Evolutionary conservation across 116 monocot species (phyloP), one percentile per base, ranked within the genome.

Genomic region (Iris pallida): DNA sequence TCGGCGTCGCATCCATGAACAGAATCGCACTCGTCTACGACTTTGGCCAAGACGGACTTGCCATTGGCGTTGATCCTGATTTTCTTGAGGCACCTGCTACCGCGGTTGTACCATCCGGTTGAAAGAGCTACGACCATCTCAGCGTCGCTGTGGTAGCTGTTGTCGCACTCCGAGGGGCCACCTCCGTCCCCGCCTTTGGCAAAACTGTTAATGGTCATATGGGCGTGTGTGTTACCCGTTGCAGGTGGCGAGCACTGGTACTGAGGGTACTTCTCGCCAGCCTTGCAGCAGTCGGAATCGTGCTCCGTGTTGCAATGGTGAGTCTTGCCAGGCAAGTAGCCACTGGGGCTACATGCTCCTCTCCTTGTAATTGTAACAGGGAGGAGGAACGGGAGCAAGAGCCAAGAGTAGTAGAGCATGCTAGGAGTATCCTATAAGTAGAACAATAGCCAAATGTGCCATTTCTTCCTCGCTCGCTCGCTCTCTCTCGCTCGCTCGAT

Each of bases 21-120:
- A 7, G 74, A 74, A 47, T 74, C 66, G 0, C 74, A 74, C 66
- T 66, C 66, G 14, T 74, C 66, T 0, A 74, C 74, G 5, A 74
- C 66, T 47, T 57, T 74, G 0, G 74, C 74, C 52, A 20, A 15
- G 16, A 66, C 66, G 11, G 48, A 47, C 46, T 30, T 74, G 12
- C 74, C 66, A 47, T 67, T 74, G 2, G 47, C 74, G 9, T 46
- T 58, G 66, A 74, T 67, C 47, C 41, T 66, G 45, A 74, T 74
- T 6, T 57, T 12, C 56, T 47, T 65, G 16, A 17, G 8, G 30
- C 66, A 74, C 0, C 66, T 42, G 47, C 46, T 58, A 20, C 57
- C 63, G 16, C 14, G 45, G 0, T 18, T 12, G 6, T 52, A 73
- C 65, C 74, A 74, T 0, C 66, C 74, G 12, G 66, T 68, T 0